Evolutionary conservation across 352 stramenopile species (phyloP).

Genomic region (Pythium aquatile): DNA sequence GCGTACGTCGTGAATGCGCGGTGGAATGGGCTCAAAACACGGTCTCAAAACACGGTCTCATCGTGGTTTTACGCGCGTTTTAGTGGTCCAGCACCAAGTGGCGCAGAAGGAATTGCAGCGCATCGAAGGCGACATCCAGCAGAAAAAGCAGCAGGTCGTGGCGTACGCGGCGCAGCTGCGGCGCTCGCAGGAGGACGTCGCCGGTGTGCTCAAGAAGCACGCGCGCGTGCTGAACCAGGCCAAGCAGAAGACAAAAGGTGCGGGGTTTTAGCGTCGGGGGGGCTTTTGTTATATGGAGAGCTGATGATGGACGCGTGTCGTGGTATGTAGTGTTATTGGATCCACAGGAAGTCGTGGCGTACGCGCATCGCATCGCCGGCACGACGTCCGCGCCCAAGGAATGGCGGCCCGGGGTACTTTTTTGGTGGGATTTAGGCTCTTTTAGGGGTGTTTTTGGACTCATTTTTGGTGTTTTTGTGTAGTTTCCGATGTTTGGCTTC

Average conservation of each 20-base stretch:
- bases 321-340: conserved; percentile 48
- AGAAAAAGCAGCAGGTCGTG: conserved; percentile 69
- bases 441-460: not conserved
- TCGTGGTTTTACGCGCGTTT: not conserved
- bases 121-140: conserved; percentile 56
- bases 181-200: conserved; percentile 66
- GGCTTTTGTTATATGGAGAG: not conserved
- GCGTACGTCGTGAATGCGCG: conserved; percentile 34
- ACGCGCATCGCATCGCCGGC: conserved; percentile 77
- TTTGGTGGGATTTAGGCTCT: not conserved
- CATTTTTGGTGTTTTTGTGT: not conserved
- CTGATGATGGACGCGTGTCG: not conserved
- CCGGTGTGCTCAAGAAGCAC: conserved; percentile 68
- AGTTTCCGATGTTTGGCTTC: conserved; percentile 88
- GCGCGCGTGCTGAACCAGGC: conserved; percentile 52
- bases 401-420: conserved; percentile 74
- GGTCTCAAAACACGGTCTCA: not conserved
- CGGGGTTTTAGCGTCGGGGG: not conserved
- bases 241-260: conserved; percentile 57
- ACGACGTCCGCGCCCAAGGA: conserved; percentile 72
- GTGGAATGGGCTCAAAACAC: not conserved
- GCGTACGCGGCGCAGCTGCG: conserved; percentile 66
- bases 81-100: conserved; percentile 69
- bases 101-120: conserved; percentile 67
- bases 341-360: conserved; percentile 68